Evolutionary conservation across 768 basidiomycete genomes (phyloP), one percentile per base, ranked within the genome.

Genomic region (Ramaria sp.): DNA sequence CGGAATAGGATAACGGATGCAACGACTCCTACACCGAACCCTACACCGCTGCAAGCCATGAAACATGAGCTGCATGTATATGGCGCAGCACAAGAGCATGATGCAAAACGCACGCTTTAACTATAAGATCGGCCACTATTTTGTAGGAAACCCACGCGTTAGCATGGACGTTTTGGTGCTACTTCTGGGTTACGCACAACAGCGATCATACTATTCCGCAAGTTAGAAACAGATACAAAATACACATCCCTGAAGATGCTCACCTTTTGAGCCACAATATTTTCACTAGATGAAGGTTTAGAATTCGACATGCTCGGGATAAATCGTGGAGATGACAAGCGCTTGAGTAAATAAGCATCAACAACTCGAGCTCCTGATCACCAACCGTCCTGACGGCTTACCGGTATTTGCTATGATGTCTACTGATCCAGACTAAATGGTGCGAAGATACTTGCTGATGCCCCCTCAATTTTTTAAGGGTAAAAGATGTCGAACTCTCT

Each of bases 1-100:
- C 83, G 84, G 82, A 95, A 94, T 70, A 93, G 76, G 62, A 95
- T 81, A 61, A 94, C 92, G 39, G 89, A 92, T 42, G 86, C 83
- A 59, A 94, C 80, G 61, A 95, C 88, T 60, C 92, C 92, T 38
- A 80, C 84, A 65, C 91, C 83, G 70, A 95, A 89, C 55, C 92
- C 92, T 59, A 94, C 81, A 51, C 90, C 90, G 53, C 90, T 92
- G 69, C 19, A 59, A 45, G 51, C 37, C 24, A 9, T 12, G 7
- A 51, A 27, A 58, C 67, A 53, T 64, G 61, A 57, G 31, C 59
- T 7, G 19, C 15, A 20, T n/a, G 45, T 30, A 24, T 13, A 34
- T 17, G 6, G 30, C 3, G 27, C 37, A 24, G 52, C 39, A 4
- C 22, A 17, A 45, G 15, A 42, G 5, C 37, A 12, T 17, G 19